These are phyloP conservation scores for Wallacemonas sp. DNA, from an alignment of 208 protist species.

Conservation along the genomic window DNA sequence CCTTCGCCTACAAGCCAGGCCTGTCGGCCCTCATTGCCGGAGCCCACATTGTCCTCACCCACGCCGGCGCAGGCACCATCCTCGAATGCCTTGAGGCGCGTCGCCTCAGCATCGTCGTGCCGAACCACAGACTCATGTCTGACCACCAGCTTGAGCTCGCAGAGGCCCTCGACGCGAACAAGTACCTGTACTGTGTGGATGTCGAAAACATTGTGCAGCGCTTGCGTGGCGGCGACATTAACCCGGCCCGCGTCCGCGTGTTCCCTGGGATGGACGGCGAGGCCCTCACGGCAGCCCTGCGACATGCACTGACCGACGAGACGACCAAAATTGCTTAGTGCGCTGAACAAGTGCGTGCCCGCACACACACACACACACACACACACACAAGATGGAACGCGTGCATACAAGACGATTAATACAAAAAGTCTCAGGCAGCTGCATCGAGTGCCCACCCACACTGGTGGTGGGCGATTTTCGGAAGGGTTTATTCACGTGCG, in stretches of 20 bases:
- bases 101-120: conserved; percentile 73
- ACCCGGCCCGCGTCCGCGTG: conserved; percentile 19
- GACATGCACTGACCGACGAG: conserved; percentile 19
- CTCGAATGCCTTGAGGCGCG: conserved; percentile 74
- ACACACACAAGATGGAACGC: conserved; percentile 1
- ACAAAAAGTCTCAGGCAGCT: too few species aligned
- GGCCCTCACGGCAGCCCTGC: conserved; percentile 26
- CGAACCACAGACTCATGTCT: conserved; percentile 85
- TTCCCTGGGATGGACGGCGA: conserved; percentile 47
- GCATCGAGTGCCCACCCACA: too few species aligned
- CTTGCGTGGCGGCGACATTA: conserved; percentile 39
- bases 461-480: too few species aligned
- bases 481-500: too few species aligned
- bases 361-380: background rate
- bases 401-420: background rate
- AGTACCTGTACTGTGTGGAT: conserved; percentile 69
- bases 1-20: conserved; percentile 65
- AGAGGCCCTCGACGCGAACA: conserved; percentile 30
- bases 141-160: conserved; percentile 90
- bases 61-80: conserved; percentile 92
- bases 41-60: conserved; percentile 76
- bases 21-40: conserved; percentile 44
- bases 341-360: too few species aligned
- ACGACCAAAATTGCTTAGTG: background rate
- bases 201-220: conserved; percentile 31